Evolutionary conservation across 306 rosid genomes (phyloP).

Genomic region (Canavalia gladiata): DNA sequence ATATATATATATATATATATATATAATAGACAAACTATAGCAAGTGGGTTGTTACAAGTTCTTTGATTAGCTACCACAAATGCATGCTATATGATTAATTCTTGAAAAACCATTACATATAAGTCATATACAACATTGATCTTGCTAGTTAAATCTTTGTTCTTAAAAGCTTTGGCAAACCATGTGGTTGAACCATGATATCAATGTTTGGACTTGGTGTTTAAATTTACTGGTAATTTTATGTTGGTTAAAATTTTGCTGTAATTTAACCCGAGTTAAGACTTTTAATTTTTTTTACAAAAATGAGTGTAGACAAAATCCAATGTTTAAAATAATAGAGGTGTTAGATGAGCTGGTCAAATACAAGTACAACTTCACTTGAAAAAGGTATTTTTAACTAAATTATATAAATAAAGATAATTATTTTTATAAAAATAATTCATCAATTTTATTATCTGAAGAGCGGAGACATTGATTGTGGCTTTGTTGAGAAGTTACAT

Average conservation of each 20-base stretch:
- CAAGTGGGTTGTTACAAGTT: neutral
- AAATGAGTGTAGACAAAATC: neutral
- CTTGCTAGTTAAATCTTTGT: neutral
- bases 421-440: no score
- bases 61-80: neutral
- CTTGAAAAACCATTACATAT: neutral
- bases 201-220: neutral
- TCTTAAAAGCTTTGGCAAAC: neutral
- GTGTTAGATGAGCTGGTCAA: neutral
- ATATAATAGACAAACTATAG: neutral
- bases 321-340: neutral
- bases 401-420: no score
- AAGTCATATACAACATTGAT: neutral
- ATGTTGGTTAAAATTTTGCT: neutral
- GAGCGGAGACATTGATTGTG: slow-evolving; percentile 19
- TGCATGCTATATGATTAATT: slow-evolving; percentile 13
- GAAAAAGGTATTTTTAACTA: neutral
- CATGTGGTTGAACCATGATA: neutral
- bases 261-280: neutral
- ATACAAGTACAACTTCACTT: neutral
- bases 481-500: slow-evolving; percentile 42
- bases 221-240: neutral
- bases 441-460: neutral
- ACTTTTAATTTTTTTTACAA: no score
- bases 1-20: no score